These are phyloP conservation scores for Eucalyptus leucophloia DNA, from an alignment of 345 rosid species.

Conservation along the genomic window DNA sequence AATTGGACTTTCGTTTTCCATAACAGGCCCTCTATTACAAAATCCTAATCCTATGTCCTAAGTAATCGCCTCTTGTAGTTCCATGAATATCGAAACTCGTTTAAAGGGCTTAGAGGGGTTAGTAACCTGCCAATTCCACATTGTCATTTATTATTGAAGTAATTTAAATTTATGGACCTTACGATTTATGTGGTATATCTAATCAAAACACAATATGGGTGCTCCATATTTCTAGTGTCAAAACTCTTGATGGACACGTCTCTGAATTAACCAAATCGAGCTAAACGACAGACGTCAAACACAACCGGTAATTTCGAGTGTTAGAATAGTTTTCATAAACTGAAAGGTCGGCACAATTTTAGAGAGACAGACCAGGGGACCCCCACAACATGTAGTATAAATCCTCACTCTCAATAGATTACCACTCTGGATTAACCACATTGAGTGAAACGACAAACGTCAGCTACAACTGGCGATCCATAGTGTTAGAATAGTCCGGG, in stretches of 20 bases:
- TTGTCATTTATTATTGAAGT: neutral
- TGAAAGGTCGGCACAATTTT: accelerated
- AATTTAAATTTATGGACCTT: neutral
- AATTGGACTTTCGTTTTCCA: neutral
- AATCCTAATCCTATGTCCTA: neutral
- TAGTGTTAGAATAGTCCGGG: neutral
- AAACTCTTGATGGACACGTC: neutral
- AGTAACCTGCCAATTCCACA: neutral
- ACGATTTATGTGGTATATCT: neutral
- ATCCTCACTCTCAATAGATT: neutral
- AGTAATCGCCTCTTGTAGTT: neutral
- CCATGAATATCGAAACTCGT: neutral
- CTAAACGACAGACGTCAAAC: accelerated
- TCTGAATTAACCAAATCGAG: neutral
- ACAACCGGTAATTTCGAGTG: neutral
- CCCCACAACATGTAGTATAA: neutral
- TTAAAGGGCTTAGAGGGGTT: neutral
- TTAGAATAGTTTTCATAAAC: neutral
- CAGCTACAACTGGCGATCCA: neutral
- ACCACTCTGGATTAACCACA: neutral
- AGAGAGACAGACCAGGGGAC: neutral
- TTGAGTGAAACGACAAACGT: neutral
- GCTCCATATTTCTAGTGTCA: neutral
- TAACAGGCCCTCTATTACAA: neutral
- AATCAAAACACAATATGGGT: neutral